phyloP scores from a whole-genome alignment of 2,329 filamentous ascomycete genomes.

The Capronia americana region DNA sequence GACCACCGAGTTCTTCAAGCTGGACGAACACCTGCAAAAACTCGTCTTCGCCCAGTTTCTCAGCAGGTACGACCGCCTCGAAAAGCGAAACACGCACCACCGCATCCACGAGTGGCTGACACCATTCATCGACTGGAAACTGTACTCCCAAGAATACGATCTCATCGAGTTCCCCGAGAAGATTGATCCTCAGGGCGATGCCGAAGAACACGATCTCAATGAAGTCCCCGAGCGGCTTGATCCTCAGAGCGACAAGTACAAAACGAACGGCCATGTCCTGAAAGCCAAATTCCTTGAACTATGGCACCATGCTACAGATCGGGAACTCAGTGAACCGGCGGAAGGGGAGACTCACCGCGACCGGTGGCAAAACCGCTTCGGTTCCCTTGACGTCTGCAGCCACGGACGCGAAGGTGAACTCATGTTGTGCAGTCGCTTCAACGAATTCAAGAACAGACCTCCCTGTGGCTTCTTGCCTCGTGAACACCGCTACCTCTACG shows the following conservation, averaged over 20 bases:
- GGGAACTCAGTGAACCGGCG: neutral
- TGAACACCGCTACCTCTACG: neutral
- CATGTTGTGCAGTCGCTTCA: neutral
- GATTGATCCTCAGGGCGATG: neutral
- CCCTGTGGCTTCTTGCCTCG: neutral
- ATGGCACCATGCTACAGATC: neutral
- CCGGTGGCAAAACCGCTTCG: neutral
- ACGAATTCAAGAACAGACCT: neutral
- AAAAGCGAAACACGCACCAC: neutral
- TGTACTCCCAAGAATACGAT: neutral
- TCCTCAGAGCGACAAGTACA: neutral
- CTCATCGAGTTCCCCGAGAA: neutral
- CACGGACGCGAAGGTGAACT: neutral
- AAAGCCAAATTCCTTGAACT: neutral
- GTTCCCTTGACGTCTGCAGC: neutral
- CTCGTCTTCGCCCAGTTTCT: neutral
- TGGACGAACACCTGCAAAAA: slow-evolving; percentile 1
- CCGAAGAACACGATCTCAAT: neutral
- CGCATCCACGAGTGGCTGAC: neutral
- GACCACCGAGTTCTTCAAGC: neutral
- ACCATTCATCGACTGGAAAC: neutral
- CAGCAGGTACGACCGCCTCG: neutral
- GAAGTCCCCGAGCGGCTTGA: neutral
- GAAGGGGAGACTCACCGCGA: neutral
- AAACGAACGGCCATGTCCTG: neutral